Evolutionary conservation across 306 rosid species (phyloP).

Genomic region (Trifolium dubium): DNA sequence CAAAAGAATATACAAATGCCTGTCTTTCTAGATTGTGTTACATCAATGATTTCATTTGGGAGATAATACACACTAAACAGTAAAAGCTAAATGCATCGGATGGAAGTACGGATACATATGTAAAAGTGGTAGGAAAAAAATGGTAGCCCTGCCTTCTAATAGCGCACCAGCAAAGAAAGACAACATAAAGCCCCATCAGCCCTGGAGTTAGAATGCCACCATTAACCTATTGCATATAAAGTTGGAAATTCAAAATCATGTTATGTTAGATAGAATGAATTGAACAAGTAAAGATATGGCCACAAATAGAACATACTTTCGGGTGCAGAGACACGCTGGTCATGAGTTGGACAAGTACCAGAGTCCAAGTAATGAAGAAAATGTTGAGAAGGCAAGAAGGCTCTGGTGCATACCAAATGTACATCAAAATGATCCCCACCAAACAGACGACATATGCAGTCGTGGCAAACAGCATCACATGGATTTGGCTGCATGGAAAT

Average conservation of each 20-base stretch:
- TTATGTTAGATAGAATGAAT: conserved; percentile 33
- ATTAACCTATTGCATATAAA: conserved; percentile 69
- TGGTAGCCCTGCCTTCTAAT: conserved; percentile 74
- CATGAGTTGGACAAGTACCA: conserved; percentile 94
- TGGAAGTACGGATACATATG: conserved; percentile 22
- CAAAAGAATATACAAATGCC: conserved; percentile 24
- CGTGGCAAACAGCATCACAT: conserved; percentile 83
- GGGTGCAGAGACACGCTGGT: conserved; percentile 99
- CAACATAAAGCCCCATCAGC: conserved; percentile 95
- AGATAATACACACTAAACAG: conserved; percentile 30
- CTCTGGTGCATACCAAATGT: conserved; percentile 97
- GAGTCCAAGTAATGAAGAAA: conserved; percentile 91
- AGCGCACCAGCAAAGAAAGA: conserved; percentile 98
- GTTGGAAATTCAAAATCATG: conserved; percentile 29
- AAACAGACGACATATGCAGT: conserved; percentile 79
- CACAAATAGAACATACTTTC: conserved; percentile 59
- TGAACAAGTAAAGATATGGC: conserved; percentile 8
- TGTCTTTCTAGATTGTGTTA: conserved; percentile 16
- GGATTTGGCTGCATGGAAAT: conserved; percentile 76
- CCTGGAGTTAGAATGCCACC: conserved; percentile 93
- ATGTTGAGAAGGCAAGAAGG: conserved; percentile 97
- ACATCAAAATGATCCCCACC: conserved; percentile 92
- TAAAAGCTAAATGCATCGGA: conserved; percentile 12
- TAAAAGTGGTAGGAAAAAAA: conserved; percentile 15
- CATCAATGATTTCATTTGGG: conserved; percentile 21